Evolutionary conservation across 768 basidiomycete genomes (phyloP).

Genomic region (Rhodotorula graminis): DNA sequence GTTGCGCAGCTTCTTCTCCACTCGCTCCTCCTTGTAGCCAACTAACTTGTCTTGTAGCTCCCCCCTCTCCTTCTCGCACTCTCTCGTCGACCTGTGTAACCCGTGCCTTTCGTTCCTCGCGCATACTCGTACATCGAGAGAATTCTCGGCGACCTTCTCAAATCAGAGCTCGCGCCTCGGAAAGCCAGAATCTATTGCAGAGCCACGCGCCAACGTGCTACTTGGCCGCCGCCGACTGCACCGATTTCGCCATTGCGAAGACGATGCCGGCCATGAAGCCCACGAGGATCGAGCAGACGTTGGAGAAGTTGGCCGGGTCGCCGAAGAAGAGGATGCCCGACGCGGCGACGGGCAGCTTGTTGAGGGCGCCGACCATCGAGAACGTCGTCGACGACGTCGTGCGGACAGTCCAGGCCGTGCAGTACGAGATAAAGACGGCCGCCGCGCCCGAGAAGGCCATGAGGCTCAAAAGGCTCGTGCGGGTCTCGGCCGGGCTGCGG

Average conservation of each 20-base stretch:
- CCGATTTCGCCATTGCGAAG: slow-evolving; percentile 28
- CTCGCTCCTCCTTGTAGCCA: too few relatives aligned
- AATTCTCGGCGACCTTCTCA: too few relatives aligned
- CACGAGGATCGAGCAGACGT: slow-evolving; percentile 75
- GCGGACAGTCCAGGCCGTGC: slow-evolving; percentile 97
- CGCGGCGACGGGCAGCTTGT: slow-evolving; percentile 95
- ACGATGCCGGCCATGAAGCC: slow-evolving; percentile 58
- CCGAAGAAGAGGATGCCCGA: slow-evolving; percentile 99
- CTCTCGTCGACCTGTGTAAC: too few relatives aligned
- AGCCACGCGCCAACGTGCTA: too few relatives aligned
- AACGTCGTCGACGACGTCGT: slow-evolving; percentile 98
- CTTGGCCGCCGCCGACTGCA: slow-evolving; percentile 17
- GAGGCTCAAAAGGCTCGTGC: slow-evolving; percentile 70
- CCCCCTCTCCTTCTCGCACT: too few relatives aligned
- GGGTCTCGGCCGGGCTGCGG: slow-evolving; percentile 73
- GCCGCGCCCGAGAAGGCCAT: slow-evolving; percentile 97
- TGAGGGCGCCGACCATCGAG: slow-evolving; percentile 88
- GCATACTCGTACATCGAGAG: too few relatives aligned
- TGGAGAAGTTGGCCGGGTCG: slow-evolving; percentile 78
- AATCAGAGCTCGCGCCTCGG: too few relatives aligned
- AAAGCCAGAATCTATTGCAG: too few relatives aligned
- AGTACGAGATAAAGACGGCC: slow-evolving; percentile 91
- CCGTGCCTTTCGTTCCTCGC: too few relatives aligned
- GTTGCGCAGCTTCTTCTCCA: too few relatives aligned
- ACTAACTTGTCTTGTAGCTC: too few relatives aligned